phyloP scores from a whole-genome alignment of 352 stramenopile genomes.

The Phytophthora citrophthora region DNA sequence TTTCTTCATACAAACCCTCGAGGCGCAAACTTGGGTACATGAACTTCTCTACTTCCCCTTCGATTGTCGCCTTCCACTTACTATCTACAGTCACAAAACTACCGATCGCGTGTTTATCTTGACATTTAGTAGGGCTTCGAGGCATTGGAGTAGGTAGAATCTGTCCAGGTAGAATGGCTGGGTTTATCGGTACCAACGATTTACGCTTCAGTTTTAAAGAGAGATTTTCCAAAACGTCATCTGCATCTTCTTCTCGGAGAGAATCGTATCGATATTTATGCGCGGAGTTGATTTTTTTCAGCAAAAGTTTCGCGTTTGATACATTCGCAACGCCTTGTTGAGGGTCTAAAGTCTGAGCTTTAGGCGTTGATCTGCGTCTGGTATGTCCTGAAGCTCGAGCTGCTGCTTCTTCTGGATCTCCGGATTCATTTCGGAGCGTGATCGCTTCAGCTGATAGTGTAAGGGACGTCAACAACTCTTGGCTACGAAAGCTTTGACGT shows the following conservation, averaged over 20 bases:
- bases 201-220: conserved; percentile 10
- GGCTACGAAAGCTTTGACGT: conserved; percentile 38
- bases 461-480: conserved; percentile 37
- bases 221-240: neutral
- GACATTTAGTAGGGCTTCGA: neutral
- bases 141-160: neutral
- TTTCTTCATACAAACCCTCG: conserved; percentile 46
- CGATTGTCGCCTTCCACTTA: conserved; percentile 67
- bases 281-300: conserved; percentile 34
- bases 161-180: conserved; percentile 5
- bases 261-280: conserved; percentile 24
- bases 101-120: conserved; percentile 43
- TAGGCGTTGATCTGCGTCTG: conserved; percentile 3
- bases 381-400: conserved; percentile 14
- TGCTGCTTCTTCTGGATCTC: conserved; percentile 22
- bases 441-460: conserved; percentile 44
- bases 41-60: conserved; percentile 71
- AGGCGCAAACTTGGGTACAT: conserved; percentile 77
- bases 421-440: conserved; percentile 23
- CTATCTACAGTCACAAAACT: conserved; percentile 63
- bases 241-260: conserved; percentile 13
- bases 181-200: conserved; percentile 15
- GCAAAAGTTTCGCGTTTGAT: conserved; percentile 34
- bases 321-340: conserved; percentile 21
- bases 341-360: neutral